Conservation (phyloP, 768 basidiomycete species). For the Tricholoma bakamatsutake region DNA sequence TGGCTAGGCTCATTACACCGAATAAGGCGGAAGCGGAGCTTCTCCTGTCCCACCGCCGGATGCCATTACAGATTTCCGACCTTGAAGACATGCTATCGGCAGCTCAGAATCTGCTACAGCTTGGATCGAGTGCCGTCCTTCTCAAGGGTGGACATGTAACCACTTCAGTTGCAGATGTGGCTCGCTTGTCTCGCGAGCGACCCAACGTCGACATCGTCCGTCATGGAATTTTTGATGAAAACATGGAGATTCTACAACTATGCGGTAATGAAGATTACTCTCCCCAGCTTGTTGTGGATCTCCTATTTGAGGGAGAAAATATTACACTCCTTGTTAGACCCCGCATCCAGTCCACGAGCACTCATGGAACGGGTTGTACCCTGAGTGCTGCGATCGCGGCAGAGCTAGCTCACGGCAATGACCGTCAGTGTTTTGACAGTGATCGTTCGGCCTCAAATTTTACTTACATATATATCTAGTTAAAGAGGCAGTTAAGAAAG, state of each 20-base stretch:
- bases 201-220: conserved; percentile 33
- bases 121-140: conserved; percentile 55
- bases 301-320: conserved; percentile 39
- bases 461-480: conserved; percentile 29
- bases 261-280: conserved; percentile 14
- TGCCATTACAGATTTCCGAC: conserved; percentile 28
- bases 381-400: conserved; percentile 79
- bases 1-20: conserved; percentile 72
- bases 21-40: conserved; percentile 79
- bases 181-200: conserved; percentile 19
- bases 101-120: conserved; percentile 38
- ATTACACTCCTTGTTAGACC: conserved; percentile 55
- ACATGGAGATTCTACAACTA: conserved; percentile 56
- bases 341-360: conserved; percentile 59
- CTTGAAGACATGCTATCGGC: conserved; percentile 59
- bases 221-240: conserved; percentile 44
- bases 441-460: background rate
- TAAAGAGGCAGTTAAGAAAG: conserved; percentile 50
- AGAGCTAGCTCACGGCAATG: conserved; percentile 49
- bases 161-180: conserved; percentile 40
- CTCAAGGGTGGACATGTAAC: conserved; percentile 83
- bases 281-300: conserved; percentile 52
- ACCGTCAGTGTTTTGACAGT: conserved; percentile 23
- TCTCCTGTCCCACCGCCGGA: conserved; percentile 39
- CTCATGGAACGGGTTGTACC: conserved; percentile 93